These are phyloP conservation scores for Daldinia childiae DNA, from an alignment of 495 filamentous ascomycete species.

Conservation along the genomic window DNA sequence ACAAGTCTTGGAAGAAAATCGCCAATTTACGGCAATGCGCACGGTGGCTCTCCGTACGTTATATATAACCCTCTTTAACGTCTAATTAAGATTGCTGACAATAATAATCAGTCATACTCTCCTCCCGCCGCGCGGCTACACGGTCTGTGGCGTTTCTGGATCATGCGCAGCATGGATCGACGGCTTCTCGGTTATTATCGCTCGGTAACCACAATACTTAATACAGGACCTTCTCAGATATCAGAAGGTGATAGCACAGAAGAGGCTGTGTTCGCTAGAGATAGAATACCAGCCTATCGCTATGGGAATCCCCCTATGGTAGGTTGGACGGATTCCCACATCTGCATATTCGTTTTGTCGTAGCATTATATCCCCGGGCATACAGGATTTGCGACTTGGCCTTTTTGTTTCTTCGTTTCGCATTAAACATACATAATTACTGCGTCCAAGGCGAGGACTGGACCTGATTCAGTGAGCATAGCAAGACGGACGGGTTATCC, in stretches of 20 bases:
- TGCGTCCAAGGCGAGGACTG: slow-evolving; percentile 4
- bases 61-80: slow-evolving; percentile 5
- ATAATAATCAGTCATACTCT: slow-evolving; percentile 74
- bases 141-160: slow-evolving; percentile 86
- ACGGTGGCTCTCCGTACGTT: slow-evolving; percentile 83
- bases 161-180: slow-evolving; percentile 86
- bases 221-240: slow-evolving; percentile 4
- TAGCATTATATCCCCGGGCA: slow-evolving; percentile 32
- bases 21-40: slow-evolving; percentile 81
- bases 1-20: slow-evolving; percentile 89
- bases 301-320: background rate
- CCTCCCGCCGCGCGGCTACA: slow-evolving; percentile 89
- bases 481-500: slow-evolving; percentile 24
- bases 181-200: slow-evolving; percentile 87
- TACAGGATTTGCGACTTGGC: slow-evolving; percentile 27
- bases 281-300: slow-evolving; percentile 5
- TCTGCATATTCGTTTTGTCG: slow-evolving; percentile 36
- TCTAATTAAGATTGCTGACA: slow-evolving; percentile 28
- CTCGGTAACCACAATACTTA: slow-evolving; percentile 58
- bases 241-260: background rate
- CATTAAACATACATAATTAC: slow-evolving; percentile 37
- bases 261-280: slow-evolving; percentile 5
- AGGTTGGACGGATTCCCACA: slow-evolving; percentile 22
- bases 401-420: slow-evolving; percentile 30
- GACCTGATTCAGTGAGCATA: slow-evolving; percentile 19